A percentile compares a stretch with the other conserved stretches of the same genome.
Evolutionary conservation across 257 asterid genomes (phyloP).

Genomic region (Penstemon davidsonii): DNA sequence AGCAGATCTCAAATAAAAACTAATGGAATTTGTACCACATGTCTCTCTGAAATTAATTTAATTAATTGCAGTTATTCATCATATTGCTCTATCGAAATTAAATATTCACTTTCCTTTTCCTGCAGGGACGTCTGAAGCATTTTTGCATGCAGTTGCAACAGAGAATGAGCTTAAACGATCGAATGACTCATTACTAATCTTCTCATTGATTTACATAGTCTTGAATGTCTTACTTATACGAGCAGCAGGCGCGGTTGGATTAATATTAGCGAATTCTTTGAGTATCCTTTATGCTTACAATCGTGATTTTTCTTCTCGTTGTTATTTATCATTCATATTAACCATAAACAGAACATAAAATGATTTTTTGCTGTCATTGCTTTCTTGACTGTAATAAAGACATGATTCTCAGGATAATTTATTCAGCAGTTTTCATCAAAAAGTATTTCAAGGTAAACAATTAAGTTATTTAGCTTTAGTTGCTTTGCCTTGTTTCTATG

Average conservation of each 20-base stretch:
- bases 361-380: constrained; percentile 11
- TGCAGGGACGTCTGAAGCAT: constrained; percentile 95
- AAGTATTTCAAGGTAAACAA: constrained; percentile 73
- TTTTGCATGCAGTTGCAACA: constrained; percentile 93
- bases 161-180: constrained; percentile 76
- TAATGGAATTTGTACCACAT: not conserved
- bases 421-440: constrained; percentile 77
- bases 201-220: constrained; percentile 71
- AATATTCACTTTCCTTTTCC: constrained; percentile 3
- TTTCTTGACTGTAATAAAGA: constrained; percentile 67
- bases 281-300: constrained; percentile 65
- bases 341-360: no score
- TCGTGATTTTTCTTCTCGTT: constrained; percentile 20
- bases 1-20: not conserved
- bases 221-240: constrained; percentile 71
- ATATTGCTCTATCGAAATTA: not conserved
- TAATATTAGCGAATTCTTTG: constrained; percentile 85
- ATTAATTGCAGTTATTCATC: constrained; percentile 3
- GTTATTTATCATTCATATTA: constrained; percentile 1
- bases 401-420: constrained; percentile 80
- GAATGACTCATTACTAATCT: constrained; percentile 68
- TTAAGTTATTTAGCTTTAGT: not conserved
- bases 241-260: constrained; percentile 87
- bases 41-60: not conserved
- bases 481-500: constrained; percentile 7